Evolutionary conservation across 228 moss, liverwort and hornwort species (phyloP).

Genomic region (Sphagnum magellanicum): DNA sequence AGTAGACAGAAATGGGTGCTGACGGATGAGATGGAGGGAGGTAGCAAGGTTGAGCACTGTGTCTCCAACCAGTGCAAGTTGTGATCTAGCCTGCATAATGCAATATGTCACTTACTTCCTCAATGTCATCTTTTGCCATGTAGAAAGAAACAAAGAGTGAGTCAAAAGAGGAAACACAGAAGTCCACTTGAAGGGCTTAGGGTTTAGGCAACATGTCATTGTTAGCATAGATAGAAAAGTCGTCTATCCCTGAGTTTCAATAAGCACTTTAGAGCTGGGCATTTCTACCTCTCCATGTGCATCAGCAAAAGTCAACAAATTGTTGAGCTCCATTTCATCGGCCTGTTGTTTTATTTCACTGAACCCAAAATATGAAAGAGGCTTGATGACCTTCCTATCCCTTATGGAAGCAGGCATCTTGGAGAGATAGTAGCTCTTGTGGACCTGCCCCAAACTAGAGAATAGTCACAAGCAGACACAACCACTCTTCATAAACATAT

Average conservation of each 20-base stretch:
- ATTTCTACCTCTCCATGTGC: conserved; percentile 68
- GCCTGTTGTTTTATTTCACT: conserved; percentile 14
- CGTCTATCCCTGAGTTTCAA: no score
- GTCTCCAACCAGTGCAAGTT: conserved; percentile 70
- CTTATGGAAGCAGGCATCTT: conserved; percentile 47
- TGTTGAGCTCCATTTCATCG: conserved; percentile 14
- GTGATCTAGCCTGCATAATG: conserved; percentile 52
- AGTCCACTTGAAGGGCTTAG: background rate
- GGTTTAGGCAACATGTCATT: background rate
- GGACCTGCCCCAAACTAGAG: conserved; percentile 63
- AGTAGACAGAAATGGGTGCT: conserved; percentile 59
- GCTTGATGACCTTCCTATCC: conserved; percentile 43
- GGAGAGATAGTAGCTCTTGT: conserved; percentile 69
- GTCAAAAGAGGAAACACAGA: background rate
- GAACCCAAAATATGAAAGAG: conserved; percentile 17
- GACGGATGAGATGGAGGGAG: conserved; percentile 55
- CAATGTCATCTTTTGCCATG: background rate
- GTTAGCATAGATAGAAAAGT: no score
- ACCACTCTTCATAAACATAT: background rate
- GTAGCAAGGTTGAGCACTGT: conserved; percentile 50
- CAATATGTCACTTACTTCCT: background rate
- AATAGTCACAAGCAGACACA: conserved; percentile 24
- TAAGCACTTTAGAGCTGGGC: no score
- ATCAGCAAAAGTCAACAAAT: conserved; percentile 55
- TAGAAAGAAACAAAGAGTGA: no score